A percentile compares a stretch with the other conserved stretches of the same genome.
phyloP scores from a whole-genome alignment of 805 yeast genomes.

The Vanderwaltozyma verrucispora region DNA sequence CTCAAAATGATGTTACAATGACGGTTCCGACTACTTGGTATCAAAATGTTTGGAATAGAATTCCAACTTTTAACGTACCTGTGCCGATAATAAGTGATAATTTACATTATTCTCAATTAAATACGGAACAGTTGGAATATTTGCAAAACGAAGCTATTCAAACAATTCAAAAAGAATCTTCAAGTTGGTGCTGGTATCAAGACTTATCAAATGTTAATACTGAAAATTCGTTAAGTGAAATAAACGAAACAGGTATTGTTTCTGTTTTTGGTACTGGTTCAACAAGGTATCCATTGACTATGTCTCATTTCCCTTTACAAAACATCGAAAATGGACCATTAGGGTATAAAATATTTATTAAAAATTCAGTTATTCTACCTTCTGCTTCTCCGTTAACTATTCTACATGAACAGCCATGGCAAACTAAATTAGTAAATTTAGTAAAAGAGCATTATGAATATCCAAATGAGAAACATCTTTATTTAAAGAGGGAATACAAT shows the following conservation, averaged over 20 bases:
- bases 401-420: constrained; percentile 25
- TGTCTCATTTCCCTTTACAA: constrained; percentile 14
- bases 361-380: constrained; percentile 26
- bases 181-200: constrained; percentile 28
- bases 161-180: constrained; percentile 11
- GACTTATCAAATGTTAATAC: constrained; percentile 10
- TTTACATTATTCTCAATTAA: constrained; percentile 19
- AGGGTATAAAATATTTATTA: constrained; percentile 16
- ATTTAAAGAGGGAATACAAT: constrained; percentile 20
- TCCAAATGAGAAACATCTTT: constrained; percentile 29
- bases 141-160: constrained; percentile 20
- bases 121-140: constrained; percentile 16
- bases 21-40: constrained; percentile 2
- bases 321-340: constrained; percentile 2
- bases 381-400: constrained; percentile 17
- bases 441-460: constrained; percentile 31
- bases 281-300: constrained; percentile 20
- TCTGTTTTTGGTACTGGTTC: constrained; percentile 25
- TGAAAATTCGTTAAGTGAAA: constrained; percentile 6
- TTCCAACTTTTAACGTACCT: background rate
- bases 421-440: constrained; percentile 29
- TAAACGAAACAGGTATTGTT: constrained; percentile 13
- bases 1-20: background rate
- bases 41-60: constrained; percentile 3
- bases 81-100: background rate